Base-by-base conservation (phyloP, 495 filamentous ascomycete species). In the Penicillium riverlandense region DNA sequence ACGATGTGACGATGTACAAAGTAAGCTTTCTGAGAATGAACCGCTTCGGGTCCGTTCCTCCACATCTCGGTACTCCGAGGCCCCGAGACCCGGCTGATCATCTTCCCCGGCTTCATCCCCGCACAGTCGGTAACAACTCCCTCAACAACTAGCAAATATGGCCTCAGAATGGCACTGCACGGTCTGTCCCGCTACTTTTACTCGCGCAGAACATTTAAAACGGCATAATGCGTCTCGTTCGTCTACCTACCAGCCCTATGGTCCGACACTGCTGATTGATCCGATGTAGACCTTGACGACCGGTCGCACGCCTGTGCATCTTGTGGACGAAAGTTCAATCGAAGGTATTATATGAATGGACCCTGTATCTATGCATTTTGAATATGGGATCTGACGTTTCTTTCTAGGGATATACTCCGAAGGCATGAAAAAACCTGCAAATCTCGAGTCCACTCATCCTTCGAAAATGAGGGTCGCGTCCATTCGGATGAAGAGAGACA, bases 401-500 rank as follows among this genome's bases (percentile, higher is more conserved):
- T 8, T 16, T 4, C 34, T 31, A 61, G 58, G 11, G 58, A 61
- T 49, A 50, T 51, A 11, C 46, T 56, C 12, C 54, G 45, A 10
- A 52, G 58, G 7, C 58, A 61, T 36, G 50, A 58, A 36, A 47
- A 41, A 34, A 58, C 55, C n/a, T 61, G 58, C 48, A 58, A 53
- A 41, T 35, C 37, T 15, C 50, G 49, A 29, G 14, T 2, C n/a
- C 11, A 29, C 7, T 16, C 15, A 29, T 11, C 4, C 27, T 12
- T 7, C 28, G n/a, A 41, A 22, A 22, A 4, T 32, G 11, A 41
- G 6, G n/a, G 2, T n/a, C 15, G 16, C 16, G 7, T 5, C 11
- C 13, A 41, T 9, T 13, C 13, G 8, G n/a, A 41, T 8, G 29
- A 32, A 9, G 11, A 14, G 7, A n/a, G 11, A 27, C 13, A 15